phyloP scores from a whole-genome alignment of 768 basidiomycete genomes.

The Phlegmacium glaucopus region DNA sequence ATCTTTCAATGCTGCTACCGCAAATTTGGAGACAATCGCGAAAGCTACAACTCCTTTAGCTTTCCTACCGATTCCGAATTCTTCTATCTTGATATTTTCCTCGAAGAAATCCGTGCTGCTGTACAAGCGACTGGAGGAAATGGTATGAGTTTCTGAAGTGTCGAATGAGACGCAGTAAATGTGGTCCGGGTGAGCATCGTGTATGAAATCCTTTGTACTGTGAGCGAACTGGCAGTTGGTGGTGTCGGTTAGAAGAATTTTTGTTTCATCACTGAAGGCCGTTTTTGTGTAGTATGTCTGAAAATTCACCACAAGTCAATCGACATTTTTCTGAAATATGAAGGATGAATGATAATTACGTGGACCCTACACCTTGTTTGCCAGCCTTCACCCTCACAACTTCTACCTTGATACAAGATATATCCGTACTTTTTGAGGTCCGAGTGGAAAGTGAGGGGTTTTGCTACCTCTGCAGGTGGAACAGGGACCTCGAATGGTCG shows the following conservation, averaged over 20 bases:
- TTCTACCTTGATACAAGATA: constrained; percentile 76
- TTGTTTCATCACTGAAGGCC: constrained; percentile 62
- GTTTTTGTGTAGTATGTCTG: constrained; percentile 90
- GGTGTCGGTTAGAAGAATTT: constrained; percentile 65
- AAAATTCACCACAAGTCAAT: constrained; percentile 1
- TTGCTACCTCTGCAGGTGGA: constrained; percentile 51
- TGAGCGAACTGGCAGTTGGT: constrained; percentile 87
- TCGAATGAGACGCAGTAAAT: constrained; percentile 93
- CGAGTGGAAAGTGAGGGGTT: constrained; percentile 87
- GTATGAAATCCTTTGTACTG: constrained; percentile 78
- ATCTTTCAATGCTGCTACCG: constrained; percentile 87
- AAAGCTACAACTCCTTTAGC: constrained; percentile 90
- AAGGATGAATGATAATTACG: constrained; percentile 36
- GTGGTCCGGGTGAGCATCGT: constrained; percentile 67
- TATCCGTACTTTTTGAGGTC: constrained; percentile 64
- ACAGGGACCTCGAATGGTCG: constrained; percentile 68
- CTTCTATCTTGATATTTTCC: constrained; percentile 61
- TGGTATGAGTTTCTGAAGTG: constrained; percentile 42
- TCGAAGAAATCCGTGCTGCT: constrained; percentile 85
- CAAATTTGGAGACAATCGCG: constrained; percentile 90
- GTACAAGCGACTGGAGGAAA: constrained; percentile 71
- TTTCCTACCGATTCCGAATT: constrained; percentile 81
- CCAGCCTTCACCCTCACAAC: constrained; percentile 57
- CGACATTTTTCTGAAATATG: not conserved
- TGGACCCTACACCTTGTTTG: constrained; percentile 65